These are phyloP conservation scores for Chaetomium tenue DNA, from an alignment of 495 filamentous ascomycete species.

Conservation along the genomic window DNA sequence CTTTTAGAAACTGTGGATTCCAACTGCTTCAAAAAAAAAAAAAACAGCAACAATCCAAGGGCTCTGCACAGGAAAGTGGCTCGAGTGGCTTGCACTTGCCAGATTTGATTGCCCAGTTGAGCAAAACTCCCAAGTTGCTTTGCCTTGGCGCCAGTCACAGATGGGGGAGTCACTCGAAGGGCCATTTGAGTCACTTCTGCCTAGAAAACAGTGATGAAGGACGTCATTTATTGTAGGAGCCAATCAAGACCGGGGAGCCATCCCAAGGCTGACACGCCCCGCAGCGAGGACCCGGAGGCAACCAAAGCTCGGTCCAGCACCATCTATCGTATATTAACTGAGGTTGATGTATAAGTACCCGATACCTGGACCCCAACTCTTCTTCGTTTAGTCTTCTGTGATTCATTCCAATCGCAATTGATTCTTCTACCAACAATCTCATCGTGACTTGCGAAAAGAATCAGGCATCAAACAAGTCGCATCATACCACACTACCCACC, in stretches of 20 bases:
- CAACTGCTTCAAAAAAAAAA: too few relatives aligned
- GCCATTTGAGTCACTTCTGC: slow-evolving; percentile 13
- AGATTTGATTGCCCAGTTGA: slow-evolving; percentile 2
- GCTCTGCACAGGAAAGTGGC: neutral
- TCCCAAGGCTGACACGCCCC: neutral
- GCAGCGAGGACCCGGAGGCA: neutral
- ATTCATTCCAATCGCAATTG: too few relatives aligned
- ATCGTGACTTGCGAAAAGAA: too few relatives aligned
- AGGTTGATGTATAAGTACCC: neutral
- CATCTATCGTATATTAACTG: too few relatives aligned
- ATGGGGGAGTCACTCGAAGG: too few relatives aligned
- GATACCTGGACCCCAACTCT: too few relatives aligned
- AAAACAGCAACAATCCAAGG: too few relatives aligned
- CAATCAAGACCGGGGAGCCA: neutral
- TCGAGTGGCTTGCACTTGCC: neutral
- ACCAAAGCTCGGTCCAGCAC: too few relatives aligned
- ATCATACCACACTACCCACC: too few relatives aligned
- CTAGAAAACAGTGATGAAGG: neutral
- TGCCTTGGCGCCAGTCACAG: neutral
- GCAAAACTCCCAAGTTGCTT: slow-evolving; percentile 4
- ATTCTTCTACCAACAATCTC: too few relatives aligned
- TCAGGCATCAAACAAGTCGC: too few relatives aligned
- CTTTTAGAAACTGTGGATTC: neutral
- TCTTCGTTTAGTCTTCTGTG: too few relatives aligned
- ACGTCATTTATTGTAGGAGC: slow-evolving; percentile 12